These are phyloP conservation scores for Trametes coccinea DNA, from an alignment of 768 basidiomycete genomes.

Conservation along the genomic window DNA sequence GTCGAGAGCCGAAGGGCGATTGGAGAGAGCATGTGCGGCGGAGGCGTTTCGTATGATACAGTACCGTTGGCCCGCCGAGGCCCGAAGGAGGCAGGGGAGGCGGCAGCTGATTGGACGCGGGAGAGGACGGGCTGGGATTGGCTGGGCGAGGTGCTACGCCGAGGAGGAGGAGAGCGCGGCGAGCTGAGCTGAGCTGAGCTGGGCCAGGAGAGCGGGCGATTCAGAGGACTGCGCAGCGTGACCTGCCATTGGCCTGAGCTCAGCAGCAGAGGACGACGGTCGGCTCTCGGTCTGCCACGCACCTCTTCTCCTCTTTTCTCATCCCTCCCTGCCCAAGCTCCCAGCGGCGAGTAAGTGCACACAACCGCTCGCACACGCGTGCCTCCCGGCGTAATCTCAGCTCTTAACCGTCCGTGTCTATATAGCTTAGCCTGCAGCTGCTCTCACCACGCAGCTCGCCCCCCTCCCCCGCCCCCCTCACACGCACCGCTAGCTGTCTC, in stretches of 20 bases:
- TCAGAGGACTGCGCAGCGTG: too few relatives aligned
- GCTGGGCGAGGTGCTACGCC: neutral
- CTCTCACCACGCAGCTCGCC: slow-evolving; percentile 12
- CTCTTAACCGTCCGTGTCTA: slow-evolving; percentile 1
- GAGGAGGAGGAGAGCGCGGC: neutral
- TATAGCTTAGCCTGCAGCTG: neutral
- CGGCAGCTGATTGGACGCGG: neutral
- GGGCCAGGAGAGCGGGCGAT: too few relatives aligned
- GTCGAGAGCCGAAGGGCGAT: too few relatives aligned
- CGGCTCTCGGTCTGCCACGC: neutral
- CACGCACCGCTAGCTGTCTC: neutral
- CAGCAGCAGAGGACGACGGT: too few relatives aligned
- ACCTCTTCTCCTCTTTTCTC: neutral
- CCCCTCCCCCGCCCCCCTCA: neutral
- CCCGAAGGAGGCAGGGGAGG: slow-evolving; percentile 3
- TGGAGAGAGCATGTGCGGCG: too few relatives aligned
- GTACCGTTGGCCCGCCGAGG: slow-evolving; percentile 2
- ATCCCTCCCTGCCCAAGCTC: neutral
- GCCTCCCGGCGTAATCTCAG: neutral
- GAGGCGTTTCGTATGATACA: neutral
- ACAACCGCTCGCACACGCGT: too few relatives aligned
- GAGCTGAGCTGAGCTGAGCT: neutral
- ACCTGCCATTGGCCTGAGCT: too few relatives aligned
- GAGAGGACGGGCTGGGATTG: slow-evolving; percentile 3
- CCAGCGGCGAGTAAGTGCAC: neutral